Evolutionary conservation across 371 early-diverging fungal genomes (phyloP).

Genomic region (Nosema muscidifuracis): DNA sequence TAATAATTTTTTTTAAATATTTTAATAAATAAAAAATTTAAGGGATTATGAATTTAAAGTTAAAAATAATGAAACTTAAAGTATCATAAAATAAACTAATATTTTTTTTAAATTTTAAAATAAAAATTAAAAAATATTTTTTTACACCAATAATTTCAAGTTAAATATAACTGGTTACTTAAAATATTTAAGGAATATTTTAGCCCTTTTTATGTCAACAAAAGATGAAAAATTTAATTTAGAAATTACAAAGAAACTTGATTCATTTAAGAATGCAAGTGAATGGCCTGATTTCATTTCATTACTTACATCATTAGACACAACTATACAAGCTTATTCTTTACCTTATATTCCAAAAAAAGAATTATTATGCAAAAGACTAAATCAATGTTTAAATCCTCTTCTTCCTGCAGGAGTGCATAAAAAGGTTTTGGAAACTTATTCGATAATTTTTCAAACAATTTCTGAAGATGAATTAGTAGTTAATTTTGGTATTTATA

Average conservation of each 20-base stretch:
- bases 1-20: too few relatives aligned
- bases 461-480: constrained; percentile 33
- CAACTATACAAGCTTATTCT: constrained; percentile 50
- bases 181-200: too few relatives aligned
- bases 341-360: constrained; percentile 67
- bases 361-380: constrained; percentile 76
- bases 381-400: constrained; percentile 92
- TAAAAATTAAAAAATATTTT: too few relatives aligned
- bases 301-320: constrained; percentile 48
- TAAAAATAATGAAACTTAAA: too few relatives aligned
- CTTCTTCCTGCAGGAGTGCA: constrained; percentile 96
- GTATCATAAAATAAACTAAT: too few relatives aligned
- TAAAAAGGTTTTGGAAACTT: constrained; percentile 82
- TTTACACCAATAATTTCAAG: too few relatives aligned
- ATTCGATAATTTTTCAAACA: constrained; percentile 71
- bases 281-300: constrained; percentile 63
- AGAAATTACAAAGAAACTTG: constrained; percentile 59
- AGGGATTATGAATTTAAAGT: too few relatives aligned
- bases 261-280: constrained; percentile 60
- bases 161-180: too few relatives aligned
- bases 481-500: constrained; percentile 44
- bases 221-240: constrained; percentile 50
- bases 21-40: too few relatives aligned
- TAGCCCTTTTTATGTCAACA: too few relatives aligned
- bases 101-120: too few relatives aligned